phyloP scores from a whole-genome alignment of 2,329 filamentous ascomycete genomes.

The Tricladium varicosporioides region DNA sequence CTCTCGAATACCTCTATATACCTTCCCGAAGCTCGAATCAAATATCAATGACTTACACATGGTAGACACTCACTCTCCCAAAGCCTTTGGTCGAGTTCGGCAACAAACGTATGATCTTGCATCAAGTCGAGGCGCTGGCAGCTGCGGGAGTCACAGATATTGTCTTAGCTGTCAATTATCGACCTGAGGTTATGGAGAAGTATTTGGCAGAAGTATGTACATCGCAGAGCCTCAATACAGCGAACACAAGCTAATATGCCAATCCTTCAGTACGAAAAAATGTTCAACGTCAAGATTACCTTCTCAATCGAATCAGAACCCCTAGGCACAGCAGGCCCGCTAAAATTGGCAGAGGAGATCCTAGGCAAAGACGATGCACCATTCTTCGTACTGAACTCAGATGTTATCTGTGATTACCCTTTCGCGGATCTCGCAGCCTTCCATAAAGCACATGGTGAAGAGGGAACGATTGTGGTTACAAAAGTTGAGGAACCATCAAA shows the following conservation, averaged over 20 bases:
- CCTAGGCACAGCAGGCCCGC: conserved; percentile 87
- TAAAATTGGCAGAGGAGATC: conserved; percentile 92
- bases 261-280: conserved; percentile 70
- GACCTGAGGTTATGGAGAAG: conserved; percentile 95
- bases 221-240: not conserved
- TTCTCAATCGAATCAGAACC: conserved; percentile 97
- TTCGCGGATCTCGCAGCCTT: conserved; percentile 87
- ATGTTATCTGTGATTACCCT: conserved; percentile 97
- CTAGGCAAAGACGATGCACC: conserved; percentile 90
- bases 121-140: conserved; percentile 94
- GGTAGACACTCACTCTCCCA: conserved; percentile 87
- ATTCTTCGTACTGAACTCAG: conserved; percentile 98
- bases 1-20: conserved; percentile 19
- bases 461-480: conserved; percentile 97
- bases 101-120: conserved; percentile 99
- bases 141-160: conserved; percentile 95
- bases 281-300: conserved; percentile 92
- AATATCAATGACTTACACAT: conserved; percentile 26
- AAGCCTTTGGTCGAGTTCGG: conserved; percentile 98
- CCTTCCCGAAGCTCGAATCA: conserved; percentile 23
- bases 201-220: conserved; percentile 77
- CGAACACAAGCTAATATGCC: conserved; percentile 14
- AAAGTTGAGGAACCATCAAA: conserved; percentile 99
- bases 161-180: conserved; percentile 97
- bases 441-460: conserved; percentile 89